phyloP scores from a whole-genome alignment of 805 yeast species.

The Candida peoriensis region DNA sequence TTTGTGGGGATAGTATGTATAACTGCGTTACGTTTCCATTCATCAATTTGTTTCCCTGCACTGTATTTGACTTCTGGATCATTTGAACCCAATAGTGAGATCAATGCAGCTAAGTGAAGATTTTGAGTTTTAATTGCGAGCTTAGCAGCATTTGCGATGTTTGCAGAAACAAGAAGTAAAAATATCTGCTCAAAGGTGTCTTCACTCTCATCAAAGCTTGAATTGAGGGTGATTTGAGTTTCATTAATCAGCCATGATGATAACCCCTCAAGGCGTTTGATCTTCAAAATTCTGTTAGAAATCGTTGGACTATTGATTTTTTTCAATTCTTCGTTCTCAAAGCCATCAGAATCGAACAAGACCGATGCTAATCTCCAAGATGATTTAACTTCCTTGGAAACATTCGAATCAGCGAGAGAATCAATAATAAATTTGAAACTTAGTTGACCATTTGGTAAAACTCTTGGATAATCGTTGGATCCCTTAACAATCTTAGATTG shows the following conservation, averaged over 20 bases:
- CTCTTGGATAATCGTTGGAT: conserved; percentile 33
- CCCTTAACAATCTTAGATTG: conserved; percentile 23
- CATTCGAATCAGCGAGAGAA: conserved; percentile 11
- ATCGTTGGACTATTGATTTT: conserved; percentile 20
- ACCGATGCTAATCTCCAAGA: conserved; percentile 57
- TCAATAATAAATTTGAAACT: conserved; percentile 28
- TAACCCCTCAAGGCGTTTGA: conserved; percentile 40
- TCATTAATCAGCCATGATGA: conserved; percentile 52
- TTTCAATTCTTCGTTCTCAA: conserved; percentile 15
- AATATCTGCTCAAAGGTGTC: conserved; percentile 50
- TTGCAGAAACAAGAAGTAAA: conserved; percentile 45
- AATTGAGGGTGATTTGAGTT: conserved; percentile 28
- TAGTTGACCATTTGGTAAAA: conserved; percentile 25
- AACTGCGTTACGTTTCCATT: conserved; percentile 52
- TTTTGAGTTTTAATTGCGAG: conserved; percentile 58
- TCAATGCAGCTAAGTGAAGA: conserved; percentile 62
- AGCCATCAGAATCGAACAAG: conserved; percentile 45
- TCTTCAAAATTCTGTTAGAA: conserved; percentile 24
- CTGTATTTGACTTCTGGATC: conserved; percentile 48
- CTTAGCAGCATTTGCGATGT: conserved; percentile 56
- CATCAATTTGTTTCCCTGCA: conserved; percentile 57
- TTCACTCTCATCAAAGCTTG: conserved; percentile 27
- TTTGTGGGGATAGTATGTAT: conserved; percentile 44
- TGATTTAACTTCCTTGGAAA: conserved; percentile 23
- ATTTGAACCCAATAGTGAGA: conserved; percentile 70